Evolutionary conservation across 2,329 filamentous ascomycete genomes (phyloP).

Genomic region (Claviceps lovelessii): DNA sequence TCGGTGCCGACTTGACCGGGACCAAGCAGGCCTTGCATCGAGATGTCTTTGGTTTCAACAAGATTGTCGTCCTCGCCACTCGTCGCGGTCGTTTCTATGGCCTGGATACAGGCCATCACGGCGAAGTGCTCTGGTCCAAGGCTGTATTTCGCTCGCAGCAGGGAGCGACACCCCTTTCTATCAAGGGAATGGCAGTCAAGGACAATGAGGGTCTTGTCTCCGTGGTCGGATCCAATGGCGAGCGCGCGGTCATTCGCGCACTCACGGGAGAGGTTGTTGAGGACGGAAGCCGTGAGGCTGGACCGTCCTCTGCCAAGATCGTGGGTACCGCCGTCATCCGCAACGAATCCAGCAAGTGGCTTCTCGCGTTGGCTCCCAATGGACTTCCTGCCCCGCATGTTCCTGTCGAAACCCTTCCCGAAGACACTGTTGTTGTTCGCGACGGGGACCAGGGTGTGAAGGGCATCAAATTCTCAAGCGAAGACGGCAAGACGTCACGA

Average conservation of each 20-base stretch:
- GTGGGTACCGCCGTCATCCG: constrained; percentile 37
- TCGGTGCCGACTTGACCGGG: constrained; percentile 37
- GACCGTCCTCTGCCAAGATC: constrained; percentile 1
- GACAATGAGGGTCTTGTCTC: constrained; percentile 41
- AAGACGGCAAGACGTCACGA: constrained; percentile 27
- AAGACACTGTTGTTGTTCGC: constrained; percentile 40
- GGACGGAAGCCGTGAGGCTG: not conserved
- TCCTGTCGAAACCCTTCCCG: constrained; percentile 30
- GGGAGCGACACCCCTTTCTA: constrained; percentile 42
- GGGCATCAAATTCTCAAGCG: constrained; percentile 37
- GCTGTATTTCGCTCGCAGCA: constrained; percentile 44
- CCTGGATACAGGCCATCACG: constrained; percentile 61
- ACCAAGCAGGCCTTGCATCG: constrained; percentile 36
- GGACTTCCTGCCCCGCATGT: constrained; percentile 33
- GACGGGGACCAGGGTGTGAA: constrained; percentile 34
- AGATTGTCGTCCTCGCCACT: constrained; percentile 69
- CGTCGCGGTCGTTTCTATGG: constrained; percentile 65
- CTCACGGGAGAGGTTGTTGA: constrained; percentile 33
- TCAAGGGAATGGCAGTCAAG: constrained; percentile 52
- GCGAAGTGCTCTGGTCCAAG: constrained; percentile 61
- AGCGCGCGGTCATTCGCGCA: constrained; percentile 42
- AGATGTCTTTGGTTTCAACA: constrained; percentile 79
- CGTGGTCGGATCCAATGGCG: constrained; percentile 46
- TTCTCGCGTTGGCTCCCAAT: constrained; percentile 37
- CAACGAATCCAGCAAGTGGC: constrained; percentile 35